phyloP scores from a whole-genome alignment of 345 rosid genomes.

The Eucalyptus marginata region DNA sequence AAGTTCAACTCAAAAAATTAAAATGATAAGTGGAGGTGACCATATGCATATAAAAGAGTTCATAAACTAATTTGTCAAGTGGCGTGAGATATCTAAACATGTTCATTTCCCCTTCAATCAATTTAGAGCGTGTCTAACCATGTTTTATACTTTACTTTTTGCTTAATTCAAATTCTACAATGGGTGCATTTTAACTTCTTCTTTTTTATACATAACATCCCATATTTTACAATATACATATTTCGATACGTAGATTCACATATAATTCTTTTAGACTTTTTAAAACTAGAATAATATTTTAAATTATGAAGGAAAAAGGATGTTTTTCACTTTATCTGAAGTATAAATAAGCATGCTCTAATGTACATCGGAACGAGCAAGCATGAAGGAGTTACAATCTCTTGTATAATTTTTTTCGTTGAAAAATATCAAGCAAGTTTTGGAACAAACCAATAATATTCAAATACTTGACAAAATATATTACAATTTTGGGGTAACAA shows the following conservation, averaged over 20 bases:
- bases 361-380: background rate
- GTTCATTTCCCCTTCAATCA: no score
- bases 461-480: background rate
- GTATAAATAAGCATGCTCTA: background rate
- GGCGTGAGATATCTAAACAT: background rate
- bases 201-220: background rate
- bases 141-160: background rate
- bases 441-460: background rate
- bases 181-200: no score
- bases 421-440: background rate
- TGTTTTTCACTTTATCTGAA: background rate
- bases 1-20: no score
- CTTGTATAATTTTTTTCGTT: background rate
- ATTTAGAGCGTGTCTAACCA: background rate
- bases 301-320: background rate
- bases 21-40: background rate
- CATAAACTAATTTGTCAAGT: no score
- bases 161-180: background rate
- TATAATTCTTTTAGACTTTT: background rate
- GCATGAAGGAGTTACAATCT: background rate
- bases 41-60: no score
- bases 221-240: background rate
- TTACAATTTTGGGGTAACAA: background rate
- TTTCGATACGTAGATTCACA: background rate
- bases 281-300: background rate